Conservation (phyloP, 805 yeast genomes). For the Candida easanensis region DNA sequence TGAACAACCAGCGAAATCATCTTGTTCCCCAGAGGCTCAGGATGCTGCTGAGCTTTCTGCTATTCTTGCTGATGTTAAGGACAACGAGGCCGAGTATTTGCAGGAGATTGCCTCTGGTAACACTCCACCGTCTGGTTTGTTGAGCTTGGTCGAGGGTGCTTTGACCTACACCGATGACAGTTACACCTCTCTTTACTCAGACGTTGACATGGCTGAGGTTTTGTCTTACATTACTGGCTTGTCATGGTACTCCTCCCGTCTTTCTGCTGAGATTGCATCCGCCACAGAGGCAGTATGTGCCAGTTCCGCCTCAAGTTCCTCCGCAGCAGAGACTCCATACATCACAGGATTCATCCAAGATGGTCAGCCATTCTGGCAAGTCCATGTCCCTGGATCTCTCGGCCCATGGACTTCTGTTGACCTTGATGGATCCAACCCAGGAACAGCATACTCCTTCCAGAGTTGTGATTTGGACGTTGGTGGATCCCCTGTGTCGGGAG, state of each 20-base stretch:
- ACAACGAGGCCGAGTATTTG: slow-evolving; percentile 15
- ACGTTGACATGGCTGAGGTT: slow-evolving; percentile 25
- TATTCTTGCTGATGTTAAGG: slow-evolving; percentile 13
- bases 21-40: too few relatives aligned
- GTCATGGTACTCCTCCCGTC: slow-evolving; percentile 30
- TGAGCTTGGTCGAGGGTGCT: slow-evolving; percentile 25
- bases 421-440: slow-evolving; percentile 15
- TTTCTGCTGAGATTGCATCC: slow-evolving; percentile 11
- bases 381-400: slow-evolving; percentile 17
- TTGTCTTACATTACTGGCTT: slow-evolving; percentile 27
- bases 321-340: slow-evolving; percentile 8
- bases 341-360: slow-evolving; percentile 18
- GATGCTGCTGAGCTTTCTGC: slow-evolving; percentile 8
- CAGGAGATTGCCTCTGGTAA: slow-evolving; percentile 16
- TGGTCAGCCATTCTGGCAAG: slow-evolving; percentile 23
- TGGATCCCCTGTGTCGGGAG: slow-evolving; percentile 9
- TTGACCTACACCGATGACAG: slow-evolving; percentile 31
- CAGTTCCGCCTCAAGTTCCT: too few relatives aligned
- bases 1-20: too few relatives aligned
- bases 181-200: slow-evolving; percentile 29
- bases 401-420: slow-evolving; percentile 20
- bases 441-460: slow-evolving; percentile 13
- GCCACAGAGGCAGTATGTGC: slow-evolving; percentile 9
- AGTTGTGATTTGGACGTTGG: slow-evolving; percentile 9
- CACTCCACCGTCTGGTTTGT: slow-evolving; percentile 26